Evolutionary conservation across 2,329 filamentous ascomycete genomes (phyloP), one percentile per base, ranked within the genome.

Genomic region (Pseudocercospora fuligena): DNA sequence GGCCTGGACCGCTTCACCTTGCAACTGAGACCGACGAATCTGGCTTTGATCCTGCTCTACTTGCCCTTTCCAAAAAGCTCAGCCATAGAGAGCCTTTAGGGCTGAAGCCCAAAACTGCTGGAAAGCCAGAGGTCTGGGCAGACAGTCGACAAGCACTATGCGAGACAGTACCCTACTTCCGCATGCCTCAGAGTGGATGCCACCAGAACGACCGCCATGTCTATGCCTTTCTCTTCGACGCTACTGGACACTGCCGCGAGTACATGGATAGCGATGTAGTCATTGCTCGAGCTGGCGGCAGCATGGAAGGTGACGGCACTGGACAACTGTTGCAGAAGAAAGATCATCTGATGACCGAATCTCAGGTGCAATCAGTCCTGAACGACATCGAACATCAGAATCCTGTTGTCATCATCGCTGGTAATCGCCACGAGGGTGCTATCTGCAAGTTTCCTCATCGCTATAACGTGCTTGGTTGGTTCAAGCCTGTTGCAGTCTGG

Each of bases 401-500:
- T n/a, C 83, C 88, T 0, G 76, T 92, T 1, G 85, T 85, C 43
- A 70, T 81, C 31, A 78, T 78, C 46, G 66, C 73, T 84, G 88
- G 90, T 1, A 76, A 83, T 16, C 76, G 83, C 61, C 86, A 88
- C 68, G 74, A 76, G 3, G 75, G 82, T 23, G 80, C 85, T 19
- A 81, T 82, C 0, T 83, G 82, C 1, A 79, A 81, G 27, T 79
- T 89, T 7, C 85, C 86, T 0, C 82, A 89, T 65, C 79, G 83
- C 0, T 93, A 89, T 72, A 88, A 85, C 63, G 87, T 92, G 0
- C 81, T 93, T 49, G 89, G 83, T n/a, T 88, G 84, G 76, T 93
- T 92, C 75, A 86, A 88, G 58, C 81, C 91, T 12, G 90, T 89
- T 0, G 81, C 90, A 58, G 81, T 92, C 0, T 94, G 91, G 91